These are phyloP conservation scores for Epichloe gansuensis DNA, from an alignment of 2,329 filamentous ascomycete species.

Conservation along the genomic window DNA sequence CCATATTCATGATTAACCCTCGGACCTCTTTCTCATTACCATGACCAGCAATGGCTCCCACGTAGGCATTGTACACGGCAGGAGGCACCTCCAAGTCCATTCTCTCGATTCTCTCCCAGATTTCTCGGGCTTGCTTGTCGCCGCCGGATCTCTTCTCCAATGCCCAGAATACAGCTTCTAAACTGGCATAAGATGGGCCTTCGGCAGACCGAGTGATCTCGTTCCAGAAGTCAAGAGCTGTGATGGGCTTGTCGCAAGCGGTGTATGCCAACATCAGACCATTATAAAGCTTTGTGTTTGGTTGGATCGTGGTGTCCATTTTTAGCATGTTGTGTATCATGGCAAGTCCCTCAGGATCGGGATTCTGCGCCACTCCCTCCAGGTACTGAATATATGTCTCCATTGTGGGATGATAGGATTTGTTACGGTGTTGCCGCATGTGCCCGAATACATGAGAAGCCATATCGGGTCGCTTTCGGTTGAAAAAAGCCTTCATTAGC, in stretches of 20 bases:
- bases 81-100: constrained; percentile 71
- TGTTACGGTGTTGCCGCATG: constrained; percentile 68
- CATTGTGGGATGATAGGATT: constrained; percentile 49
- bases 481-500: constrained; percentile 75
- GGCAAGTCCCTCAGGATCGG: constrained; percentile 47
- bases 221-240: constrained; percentile 68
- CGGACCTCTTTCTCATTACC: constrained; percentile 56
- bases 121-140: constrained; percentile 46
- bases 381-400: constrained; percentile 71
- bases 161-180: constrained; percentile 68
- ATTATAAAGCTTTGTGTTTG: constrained; percentile 66
- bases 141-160: constrained; percentile 53
- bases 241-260: constrained; percentile 49
- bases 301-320: constrained; percentile 70
- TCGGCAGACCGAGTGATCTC: constrained; percentile 74
- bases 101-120: constrained; percentile 57
- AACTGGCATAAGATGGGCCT: constrained; percentile 69
- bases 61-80: constrained; percentile 62
- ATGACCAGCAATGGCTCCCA: constrained; percentile 62
- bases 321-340: constrained; percentile 89
- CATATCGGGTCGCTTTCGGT: constrained; percentile 67
- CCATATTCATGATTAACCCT: constrained; percentile 52
- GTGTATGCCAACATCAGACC: constrained; percentile 79
- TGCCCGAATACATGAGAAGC: constrained; percentile 78
- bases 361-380: constrained; percentile 53